These are phyloP conservation scores for Podila epigama DNA, from an alignment of 192 early-diverging fungal species.

Conservation along the genomic window DNA sequence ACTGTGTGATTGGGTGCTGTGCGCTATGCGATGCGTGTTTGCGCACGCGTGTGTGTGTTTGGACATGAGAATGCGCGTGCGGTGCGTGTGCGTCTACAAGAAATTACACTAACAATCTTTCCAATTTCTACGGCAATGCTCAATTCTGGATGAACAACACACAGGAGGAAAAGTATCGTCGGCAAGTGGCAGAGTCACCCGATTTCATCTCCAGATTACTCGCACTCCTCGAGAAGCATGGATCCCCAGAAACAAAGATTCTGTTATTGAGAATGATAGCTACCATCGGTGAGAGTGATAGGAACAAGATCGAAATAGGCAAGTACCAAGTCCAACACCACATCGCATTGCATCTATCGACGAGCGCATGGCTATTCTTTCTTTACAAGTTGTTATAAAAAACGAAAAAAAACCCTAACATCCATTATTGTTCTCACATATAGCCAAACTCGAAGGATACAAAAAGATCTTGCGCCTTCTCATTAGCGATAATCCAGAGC, in stretches of 20 bases:
- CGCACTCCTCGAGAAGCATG: conserved; percentile 32
- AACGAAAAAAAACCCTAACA: background rate
- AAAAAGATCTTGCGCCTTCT: conserved; percentile 50
- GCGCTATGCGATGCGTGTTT: too few relatives aligned
- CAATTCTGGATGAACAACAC: background rate
- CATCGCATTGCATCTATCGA: background rate
- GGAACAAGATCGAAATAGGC: conserved; percentile 51
- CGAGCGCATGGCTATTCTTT: background rate
- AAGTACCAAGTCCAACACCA: background rate
- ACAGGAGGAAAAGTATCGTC: conserved; percentile 48
- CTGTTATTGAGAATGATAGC: conserved; percentile 36
- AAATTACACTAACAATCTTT: too few relatives aligned
- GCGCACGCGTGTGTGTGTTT: too few relatives aligned
- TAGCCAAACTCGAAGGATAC: conserved; percentile 45
- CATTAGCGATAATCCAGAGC: conserved; percentile 32
- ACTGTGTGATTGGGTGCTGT: too few relatives aligned
- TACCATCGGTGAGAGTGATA: conserved; percentile 48
- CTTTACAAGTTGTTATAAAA: too few relatives aligned
- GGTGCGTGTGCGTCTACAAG: too few relatives aligned
- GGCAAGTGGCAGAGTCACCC: conserved; percentile 31
- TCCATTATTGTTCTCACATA: background rate
- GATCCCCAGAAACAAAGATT: conserved; percentile 34
- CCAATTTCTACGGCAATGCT: too few relatives aligned
- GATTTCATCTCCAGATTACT: conserved; percentile 44
- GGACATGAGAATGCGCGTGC: too few relatives aligned